Percentiles rank a stretch among this genome's conserved stretches.
These are phyloP conservation scores for Ascochyta fabae DNA, from an alignment of 2,329 filamentous ascomycete genomes.

Conservation along the genomic window DNA sequence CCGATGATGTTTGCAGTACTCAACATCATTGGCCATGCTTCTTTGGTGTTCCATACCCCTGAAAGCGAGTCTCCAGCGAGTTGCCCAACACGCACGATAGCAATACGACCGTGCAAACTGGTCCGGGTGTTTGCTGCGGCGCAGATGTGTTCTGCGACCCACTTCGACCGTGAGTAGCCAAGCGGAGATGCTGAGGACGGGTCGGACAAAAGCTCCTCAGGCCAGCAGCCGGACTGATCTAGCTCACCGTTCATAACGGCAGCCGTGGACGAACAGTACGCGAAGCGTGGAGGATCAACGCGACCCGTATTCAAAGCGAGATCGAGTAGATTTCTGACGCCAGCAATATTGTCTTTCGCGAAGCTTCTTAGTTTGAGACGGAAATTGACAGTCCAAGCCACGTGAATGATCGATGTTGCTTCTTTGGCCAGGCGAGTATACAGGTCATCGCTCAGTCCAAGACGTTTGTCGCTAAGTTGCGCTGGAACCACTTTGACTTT, in stretches of 20 bases:
- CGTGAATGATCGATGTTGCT: constrained; percentile 63
- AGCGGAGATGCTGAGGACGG: constrained; percentile 55
- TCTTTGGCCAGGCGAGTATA: constrained; percentile 53
- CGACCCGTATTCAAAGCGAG: constrained; percentile 50
- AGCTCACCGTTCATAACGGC: constrained; percentile 46
- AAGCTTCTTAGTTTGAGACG: constrained; percentile 63
- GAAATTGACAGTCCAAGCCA: constrained; percentile 72
- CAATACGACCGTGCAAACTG: constrained; percentile 36
- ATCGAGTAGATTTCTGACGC: constrained; percentile 57
- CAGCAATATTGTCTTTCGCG: constrained; percentile 59
- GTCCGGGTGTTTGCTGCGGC: constrained; percentile 43
- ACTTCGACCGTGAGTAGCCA: constrained; percentile 63
- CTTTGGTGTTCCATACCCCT: constrained; percentile 42
- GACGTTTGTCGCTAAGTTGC: constrained; percentile 53
- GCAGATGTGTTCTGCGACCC: constrained; percentile 65
- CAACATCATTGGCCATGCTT: constrained; percentile 47
- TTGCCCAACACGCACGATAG: constrained; percentile 50
- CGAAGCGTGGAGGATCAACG: constrained; percentile 46
- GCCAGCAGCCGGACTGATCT: constrained; percentile 34
- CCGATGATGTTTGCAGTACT: constrained; percentile 39
- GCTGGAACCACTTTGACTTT: constrained; percentile 59
- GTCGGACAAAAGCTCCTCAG: constrained; percentile 52
- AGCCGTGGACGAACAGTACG: constrained; percentile 62
- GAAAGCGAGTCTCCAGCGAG: constrained; percentile 45
- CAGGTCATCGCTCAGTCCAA: constrained; percentile 56